Conservation (phyloP, 257 asterid species). For the Solanum arcanum region DNA sequence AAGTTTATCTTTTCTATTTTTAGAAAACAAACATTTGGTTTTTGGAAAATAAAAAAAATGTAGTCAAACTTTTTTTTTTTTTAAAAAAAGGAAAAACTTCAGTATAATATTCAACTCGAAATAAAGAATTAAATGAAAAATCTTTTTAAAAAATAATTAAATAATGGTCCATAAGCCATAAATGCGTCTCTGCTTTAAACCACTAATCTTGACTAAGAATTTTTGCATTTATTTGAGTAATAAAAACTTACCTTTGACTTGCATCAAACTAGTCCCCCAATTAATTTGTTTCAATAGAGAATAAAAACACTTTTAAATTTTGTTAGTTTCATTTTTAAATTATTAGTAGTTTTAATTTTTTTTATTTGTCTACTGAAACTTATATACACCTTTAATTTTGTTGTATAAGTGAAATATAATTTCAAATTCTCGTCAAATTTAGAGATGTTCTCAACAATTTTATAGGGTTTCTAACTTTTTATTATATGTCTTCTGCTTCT, state of each 20-base stretch:
- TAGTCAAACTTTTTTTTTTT: neutral
- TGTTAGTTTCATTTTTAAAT: accelerated
- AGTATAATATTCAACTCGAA: neutral
- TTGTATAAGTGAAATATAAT: accelerated
- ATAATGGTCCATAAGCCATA: neutral
- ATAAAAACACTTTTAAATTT: accelerated
- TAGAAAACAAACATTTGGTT: neutral
- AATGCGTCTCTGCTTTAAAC: neutral
- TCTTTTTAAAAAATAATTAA: neutral
- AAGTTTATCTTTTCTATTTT: neutral
- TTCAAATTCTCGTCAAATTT: no score
- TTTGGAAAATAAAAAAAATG: neutral
- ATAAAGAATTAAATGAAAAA: neutral
- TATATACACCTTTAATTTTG: accelerated
- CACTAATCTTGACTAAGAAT: neutral
- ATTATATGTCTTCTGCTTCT: no score
- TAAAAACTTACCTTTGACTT: neutral
- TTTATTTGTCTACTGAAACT: no score
- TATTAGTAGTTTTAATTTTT: no score
- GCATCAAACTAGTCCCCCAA: neutral
- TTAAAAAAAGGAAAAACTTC: neutral
- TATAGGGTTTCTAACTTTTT: no score
- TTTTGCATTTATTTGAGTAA: neutral
- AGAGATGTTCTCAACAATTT: neutral
- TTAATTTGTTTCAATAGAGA: neutral